A percentile compares a stretch with the other conserved stretches of the same genome.
Evolutionary conservation across 306 rosid genomes (phyloP).

Genomic region (Malus asiatica): DNA sequence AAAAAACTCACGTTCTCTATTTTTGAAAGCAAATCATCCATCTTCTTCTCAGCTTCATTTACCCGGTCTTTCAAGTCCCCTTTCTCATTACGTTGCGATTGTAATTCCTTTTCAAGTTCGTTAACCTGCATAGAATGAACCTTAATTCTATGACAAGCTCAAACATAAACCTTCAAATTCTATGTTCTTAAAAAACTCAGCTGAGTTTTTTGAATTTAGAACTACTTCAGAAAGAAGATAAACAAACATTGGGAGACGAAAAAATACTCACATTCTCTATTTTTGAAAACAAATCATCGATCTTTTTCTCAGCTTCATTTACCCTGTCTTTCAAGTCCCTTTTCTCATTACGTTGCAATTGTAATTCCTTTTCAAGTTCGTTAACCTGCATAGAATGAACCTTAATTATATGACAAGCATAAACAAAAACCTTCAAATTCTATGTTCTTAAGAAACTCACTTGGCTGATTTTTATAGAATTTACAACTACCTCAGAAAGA

Average conservation of each 20-base stretch:
- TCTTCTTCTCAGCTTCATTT: conserved; percentile 49
- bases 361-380: conserved; percentile 47
- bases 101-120: conserved; percentile 46
- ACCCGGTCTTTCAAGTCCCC: conserved; percentile 50
- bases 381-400: conserved; percentile 43
- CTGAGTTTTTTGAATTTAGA: too few relatives aligned
- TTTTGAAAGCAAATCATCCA: conserved; percentile 45
- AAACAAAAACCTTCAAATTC: background rate
- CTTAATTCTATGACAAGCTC: too few relatives aligned
- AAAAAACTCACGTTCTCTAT: conserved; percentile 48
- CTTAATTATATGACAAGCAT: background rate
- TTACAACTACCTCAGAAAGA: background rate
- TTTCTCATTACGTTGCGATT: conserved; percentile 49
- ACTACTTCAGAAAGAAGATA: too few relatives aligned
- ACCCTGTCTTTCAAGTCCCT: conserved; percentile 50
- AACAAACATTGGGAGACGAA: too few relatives aligned
- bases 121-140: conserved; percentile 44
- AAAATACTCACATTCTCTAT: conserved; percentile 49
- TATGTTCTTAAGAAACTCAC: background rate
- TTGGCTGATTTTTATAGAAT: background rate
- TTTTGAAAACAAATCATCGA: conserved; percentile 45
- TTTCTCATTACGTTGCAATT: conserved; percentile 50
- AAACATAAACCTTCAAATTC: too few relatives aligned
- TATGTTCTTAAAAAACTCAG: too few relatives aligned
- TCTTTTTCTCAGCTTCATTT: conserved; percentile 49